phyloP scores from a whole-genome alignment of 148 eudicot genomes.

The Suaeda aralocaspica region DNA sequence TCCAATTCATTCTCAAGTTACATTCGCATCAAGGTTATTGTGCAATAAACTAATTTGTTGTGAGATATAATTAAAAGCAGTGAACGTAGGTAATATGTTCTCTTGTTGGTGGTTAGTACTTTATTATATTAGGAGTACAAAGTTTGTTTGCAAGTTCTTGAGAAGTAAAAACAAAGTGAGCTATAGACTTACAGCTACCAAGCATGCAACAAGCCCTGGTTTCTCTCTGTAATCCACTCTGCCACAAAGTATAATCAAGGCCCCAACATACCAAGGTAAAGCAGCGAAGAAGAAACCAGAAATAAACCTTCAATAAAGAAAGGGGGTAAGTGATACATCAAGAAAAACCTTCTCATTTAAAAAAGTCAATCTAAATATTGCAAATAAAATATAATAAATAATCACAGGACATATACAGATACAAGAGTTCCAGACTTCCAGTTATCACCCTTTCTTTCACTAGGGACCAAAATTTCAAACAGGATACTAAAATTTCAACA shows the following conservation, averaged over 20 bases:
- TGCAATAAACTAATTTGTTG: neutral
- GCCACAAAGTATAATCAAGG: slow-evolving; percentile 61
- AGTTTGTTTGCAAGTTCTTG: too few species aligned
- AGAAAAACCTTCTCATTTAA: too few species aligned
- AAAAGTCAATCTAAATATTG: too few species aligned
- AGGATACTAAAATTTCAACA: too few species aligned
- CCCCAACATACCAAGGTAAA: slow-evolving; percentile 94
- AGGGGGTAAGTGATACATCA: neutral
- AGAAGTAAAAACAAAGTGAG: neutral
- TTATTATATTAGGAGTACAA: too few species aligned
- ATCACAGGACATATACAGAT: too few species aligned
- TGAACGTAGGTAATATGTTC: neutral
- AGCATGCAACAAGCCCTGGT: slow-evolving; percentile 86
- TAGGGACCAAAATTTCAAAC: too few species aligned
- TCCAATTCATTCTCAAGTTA: too few species aligned
- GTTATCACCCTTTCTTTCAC: too few species aligned
- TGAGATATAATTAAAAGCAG: neutral
- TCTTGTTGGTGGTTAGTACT: too few species aligned
- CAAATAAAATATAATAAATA: too few species aligned
- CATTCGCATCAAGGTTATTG: neutral
- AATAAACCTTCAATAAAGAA: slow-evolving; percentile 52
- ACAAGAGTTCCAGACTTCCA: too few species aligned
- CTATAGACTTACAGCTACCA: slow-evolving; percentile 61
- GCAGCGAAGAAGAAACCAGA: slow-evolving; percentile 76
- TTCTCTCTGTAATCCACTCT: slow-evolving; percentile 85